Evolutionary conservation across 495 filamentous ascomycete genomes (phyloP).

Genomic region (Penicillium pancosmium): DNA sequence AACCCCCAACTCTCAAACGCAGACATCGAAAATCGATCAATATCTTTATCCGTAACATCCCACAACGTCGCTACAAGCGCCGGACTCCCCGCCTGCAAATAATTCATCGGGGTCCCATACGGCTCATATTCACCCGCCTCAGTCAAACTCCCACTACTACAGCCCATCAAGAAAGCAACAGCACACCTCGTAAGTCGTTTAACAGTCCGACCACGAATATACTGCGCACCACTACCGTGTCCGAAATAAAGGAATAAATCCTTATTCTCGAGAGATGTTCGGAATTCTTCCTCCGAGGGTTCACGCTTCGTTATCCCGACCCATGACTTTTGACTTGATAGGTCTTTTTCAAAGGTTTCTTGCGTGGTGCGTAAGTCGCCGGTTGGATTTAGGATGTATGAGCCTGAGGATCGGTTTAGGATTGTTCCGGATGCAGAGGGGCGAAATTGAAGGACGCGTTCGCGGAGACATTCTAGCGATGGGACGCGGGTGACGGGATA

Average conservation of each 20-base stretch:
- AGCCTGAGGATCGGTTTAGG: constrained; percentile 58
- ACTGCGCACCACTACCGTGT: constrained; percentile 93
- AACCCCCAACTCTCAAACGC: constrained; percentile 87
- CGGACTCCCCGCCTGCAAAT: constrained; percentile 81
- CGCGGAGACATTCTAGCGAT: constrained; percentile 76
- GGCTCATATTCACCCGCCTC: constrained; percentile 88
- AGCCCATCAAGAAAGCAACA: constrained; percentile 90
- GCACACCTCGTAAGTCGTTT: constrained; percentile 75
- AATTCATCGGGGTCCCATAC: constrained; percentile 85
- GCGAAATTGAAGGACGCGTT: constrained; percentile 60
- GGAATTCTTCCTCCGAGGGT: constrained; percentile 79
- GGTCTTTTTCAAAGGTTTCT: constrained; percentile 63
- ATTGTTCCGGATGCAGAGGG: constrained; percentile 29
- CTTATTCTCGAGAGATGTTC: constrained; percentile 56
- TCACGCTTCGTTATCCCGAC: constrained; percentile 62
- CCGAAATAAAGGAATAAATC: constrained; percentile 90
- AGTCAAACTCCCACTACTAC: constrained; percentile 73
- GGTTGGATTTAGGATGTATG: constrained; percentile 86
- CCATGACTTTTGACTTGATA: constrained; percentile 64
- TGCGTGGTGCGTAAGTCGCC: constrained; percentile 82
- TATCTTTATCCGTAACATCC: constrained; percentile 97
- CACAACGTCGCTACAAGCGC: constrained; percentile 89
- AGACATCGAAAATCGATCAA: constrained; percentile 82
- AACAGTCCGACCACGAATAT: constrained; percentile 79
- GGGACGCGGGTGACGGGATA: constrained; percentile 82